phyloP scores from a whole-genome alignment of 768 basidiomycete species.

The Mycena indigotica region DNA sequence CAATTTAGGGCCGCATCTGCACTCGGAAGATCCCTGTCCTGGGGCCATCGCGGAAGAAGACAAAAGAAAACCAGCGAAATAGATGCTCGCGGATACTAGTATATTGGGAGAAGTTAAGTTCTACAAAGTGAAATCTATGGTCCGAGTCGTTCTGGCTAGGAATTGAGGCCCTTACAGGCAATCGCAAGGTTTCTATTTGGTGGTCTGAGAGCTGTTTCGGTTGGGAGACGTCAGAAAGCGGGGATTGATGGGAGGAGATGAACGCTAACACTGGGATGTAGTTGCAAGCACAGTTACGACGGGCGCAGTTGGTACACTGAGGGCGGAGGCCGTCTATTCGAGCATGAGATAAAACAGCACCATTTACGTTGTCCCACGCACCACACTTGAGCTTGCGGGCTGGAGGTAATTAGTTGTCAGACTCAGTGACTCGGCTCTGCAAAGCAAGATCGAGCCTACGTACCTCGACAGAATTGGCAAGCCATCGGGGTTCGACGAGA shows the following conservation, averaged over 20 bases:
- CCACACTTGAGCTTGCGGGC: conserved; percentile 74
- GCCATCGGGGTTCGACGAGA: conserved; percentile 67
- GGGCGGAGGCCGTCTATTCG: conserved; percentile 54
- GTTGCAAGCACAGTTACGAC: conserved; percentile 56
- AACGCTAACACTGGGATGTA: conserved; percentile 74
- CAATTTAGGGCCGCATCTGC: no score
- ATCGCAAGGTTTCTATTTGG: not conserved
- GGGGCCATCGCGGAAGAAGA: no score
- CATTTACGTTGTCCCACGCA: conserved; percentile 4
- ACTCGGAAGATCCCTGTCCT: no score
- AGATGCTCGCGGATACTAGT: no score
- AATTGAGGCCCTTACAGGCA: no score
- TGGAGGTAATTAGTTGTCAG: no score
- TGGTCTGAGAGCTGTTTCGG: not conserved
- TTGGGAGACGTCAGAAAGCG: no score
- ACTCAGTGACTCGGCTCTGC: conserved; percentile 1
- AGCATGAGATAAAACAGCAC: not conserved
- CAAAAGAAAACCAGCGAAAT: no score
- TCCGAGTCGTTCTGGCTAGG: not conserved
- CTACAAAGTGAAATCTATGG: not conserved
- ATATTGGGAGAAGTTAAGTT: no score
- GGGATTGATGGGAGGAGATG: no score
- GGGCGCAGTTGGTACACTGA: conserved; percentile 66
- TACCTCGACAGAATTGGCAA: conserved; percentile 74
- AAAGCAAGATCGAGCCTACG: conserved; percentile 13